Evolutionary conservation across 352 stramenopile genomes (phyloP).

Genomic region (Thraustotheca clavata): DNA sequence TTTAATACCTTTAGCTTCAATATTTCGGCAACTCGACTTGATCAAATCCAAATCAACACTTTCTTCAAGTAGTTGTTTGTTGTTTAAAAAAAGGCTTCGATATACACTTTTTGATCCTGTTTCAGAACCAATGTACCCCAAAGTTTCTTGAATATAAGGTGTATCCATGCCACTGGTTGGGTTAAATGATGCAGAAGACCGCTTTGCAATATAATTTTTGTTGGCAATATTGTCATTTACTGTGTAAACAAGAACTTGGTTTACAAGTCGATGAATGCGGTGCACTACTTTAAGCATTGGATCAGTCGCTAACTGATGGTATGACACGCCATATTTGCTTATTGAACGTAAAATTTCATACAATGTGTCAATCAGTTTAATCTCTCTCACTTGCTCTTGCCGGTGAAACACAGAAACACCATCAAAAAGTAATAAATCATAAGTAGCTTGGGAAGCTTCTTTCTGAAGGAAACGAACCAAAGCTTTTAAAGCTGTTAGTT

Average conservation of each 20-base stretch:
- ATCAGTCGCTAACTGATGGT: background rate
- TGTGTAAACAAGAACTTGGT: constrained; percentile 13
- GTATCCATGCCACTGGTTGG: background rate
- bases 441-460: background rate
- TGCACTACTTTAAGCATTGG: constrained; percentile 15
- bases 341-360: constrained; percentile 13
- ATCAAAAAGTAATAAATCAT: background rate
- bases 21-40: constrained; percentile 21
- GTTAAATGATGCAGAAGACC: background rate
- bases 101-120: constrained; percentile 19
- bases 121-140: constrained; percentile 17
- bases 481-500: background rate
- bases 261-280: constrained; percentile 12
- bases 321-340: background rate
- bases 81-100: constrained; percentile 19
- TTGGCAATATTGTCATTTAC: constrained; percentile 13
- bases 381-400: constrained; percentile 5
- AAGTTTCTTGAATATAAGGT: constrained; percentile 17
- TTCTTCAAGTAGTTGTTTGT: constrained; percentile 7
- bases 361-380: constrained; percentile 15
- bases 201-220: constrained; percentile 18
- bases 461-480: constrained; percentile 7
- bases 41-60: constrained; percentile 10
- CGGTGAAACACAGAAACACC: background rate
- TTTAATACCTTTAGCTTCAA: constrained; percentile 19